Evolutionary conservation across 2,329 filamentous ascomycete species (phyloP).

Genomic region (Aspergillus sergii): DNA sequence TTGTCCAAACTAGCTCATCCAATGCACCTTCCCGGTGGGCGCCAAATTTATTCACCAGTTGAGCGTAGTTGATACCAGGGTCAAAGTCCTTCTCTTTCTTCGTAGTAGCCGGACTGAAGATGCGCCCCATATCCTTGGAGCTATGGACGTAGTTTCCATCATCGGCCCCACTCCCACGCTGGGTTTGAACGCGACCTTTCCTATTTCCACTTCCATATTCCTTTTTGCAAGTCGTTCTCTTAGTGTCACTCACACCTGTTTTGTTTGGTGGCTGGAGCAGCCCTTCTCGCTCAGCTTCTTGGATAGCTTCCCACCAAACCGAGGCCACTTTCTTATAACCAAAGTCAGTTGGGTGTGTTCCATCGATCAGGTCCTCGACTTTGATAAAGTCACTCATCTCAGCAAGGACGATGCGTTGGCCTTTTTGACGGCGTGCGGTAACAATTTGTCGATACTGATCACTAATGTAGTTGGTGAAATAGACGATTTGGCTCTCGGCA

Average conservation of each 20-base stretch:
- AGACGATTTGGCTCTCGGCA: background rate
- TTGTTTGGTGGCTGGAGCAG: slow-evolving; percentile 10
- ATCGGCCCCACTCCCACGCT: background rate
- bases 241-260: background rate
- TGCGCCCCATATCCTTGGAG: slow-evolving; percentile 1
- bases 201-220: background rate
- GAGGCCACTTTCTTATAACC: slow-evolving; percentile 31
- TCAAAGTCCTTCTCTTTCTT: background rate
- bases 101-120: background rate
- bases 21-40: background rate
- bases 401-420: slow-evolving; percentile 25
- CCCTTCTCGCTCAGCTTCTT: slow-evolving; percentile 19
- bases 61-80: background rate
- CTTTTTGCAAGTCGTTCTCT: background rate
- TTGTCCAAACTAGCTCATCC: slow-evolving; percentile 3
- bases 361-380: slow-evolving; percentile 21
- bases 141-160: background rate
- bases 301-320: slow-evolving; percentile 31
- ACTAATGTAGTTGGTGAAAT: slow-evolving; percentile 21
- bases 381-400: slow-evolving; percentile 28
- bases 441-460: slow-evolving; percentile 28
- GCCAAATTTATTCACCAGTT: background rate
- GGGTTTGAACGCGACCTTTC: background rate
- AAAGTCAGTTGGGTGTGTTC: slow-evolving; percentile 24
- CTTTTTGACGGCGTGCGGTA: slow-evolving; percentile 18